Evolutionary conservation across 495 filamentous ascomycete species (phyloP), one percentile per base, ranked within the genome.

Genomic region (Penicillium subrubescens): DNA sequence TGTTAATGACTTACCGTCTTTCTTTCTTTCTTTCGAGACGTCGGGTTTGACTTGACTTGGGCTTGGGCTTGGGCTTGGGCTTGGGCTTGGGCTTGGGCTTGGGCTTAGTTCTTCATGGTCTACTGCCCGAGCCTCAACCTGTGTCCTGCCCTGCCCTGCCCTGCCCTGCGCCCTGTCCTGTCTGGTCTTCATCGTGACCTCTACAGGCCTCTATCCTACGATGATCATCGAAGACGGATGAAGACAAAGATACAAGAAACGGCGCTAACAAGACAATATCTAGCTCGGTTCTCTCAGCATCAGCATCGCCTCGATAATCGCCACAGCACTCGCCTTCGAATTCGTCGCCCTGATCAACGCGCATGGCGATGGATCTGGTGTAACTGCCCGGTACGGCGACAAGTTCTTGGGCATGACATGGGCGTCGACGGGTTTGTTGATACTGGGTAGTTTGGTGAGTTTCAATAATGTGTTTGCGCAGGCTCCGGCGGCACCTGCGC

Each of bases 341-440:
- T 79, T 88, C 35, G 72, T 82, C 2, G 78, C 86, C 50, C 78
- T 87, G 60, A 75, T 89, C 67, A 87, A 88, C 70, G 77, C 82
- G 53, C 82, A 87, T 59, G 87, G 86, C 57, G 73, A 84, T 39
- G 80, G 82, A 5, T 80, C 83, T 23, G 79, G 84, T 5, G 73
- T 88, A 29, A 77, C 79, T 15, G 86, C 88, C 6, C 68, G 74
- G 25, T 81, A 81, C 64, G 88, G 88, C 0, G 69, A 63, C 12
- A 83, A 83, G 60, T 90, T 88, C 67, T 69, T 90, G 48, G 79
- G 75, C 8, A 78, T 90, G 72, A 89, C 86, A 8, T 90, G 88
- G 88, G 79, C 81, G 10, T 78, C 84, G 1, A 80, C 81, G 15
- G 82, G 71, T 0, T 56, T 87, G 43, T 79, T 86, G 73, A 68